Conservation (phyloP, 2,329 filamentous ascomycete genomes). For the Lachnellula suecica region DNA sequence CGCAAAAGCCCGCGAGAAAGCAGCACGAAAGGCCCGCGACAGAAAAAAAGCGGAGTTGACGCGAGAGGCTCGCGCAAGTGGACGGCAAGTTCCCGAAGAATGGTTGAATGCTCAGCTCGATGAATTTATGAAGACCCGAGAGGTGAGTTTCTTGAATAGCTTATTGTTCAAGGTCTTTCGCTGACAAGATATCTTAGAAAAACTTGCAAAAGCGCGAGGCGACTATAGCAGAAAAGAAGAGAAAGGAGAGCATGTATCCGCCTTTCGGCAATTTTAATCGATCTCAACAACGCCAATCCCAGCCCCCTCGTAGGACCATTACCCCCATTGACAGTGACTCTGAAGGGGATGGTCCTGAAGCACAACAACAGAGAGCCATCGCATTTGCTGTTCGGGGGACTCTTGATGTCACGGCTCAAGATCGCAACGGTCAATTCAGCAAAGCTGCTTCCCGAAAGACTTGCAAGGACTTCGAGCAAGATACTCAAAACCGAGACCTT, state of each 20-base stretch:
- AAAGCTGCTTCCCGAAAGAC: background rate
- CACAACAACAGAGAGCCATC: background rate
- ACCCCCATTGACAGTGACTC: background rate
- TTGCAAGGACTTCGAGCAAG: background rate
- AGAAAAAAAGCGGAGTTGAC: slow-evolving; percentile 11
- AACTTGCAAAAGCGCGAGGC: background rate
- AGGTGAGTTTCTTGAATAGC: slow-evolving; percentile 8
- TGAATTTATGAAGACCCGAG: slow-evolving; percentile 15
- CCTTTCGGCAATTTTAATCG: background rate
- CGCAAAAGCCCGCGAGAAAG: background rate
- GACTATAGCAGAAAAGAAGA: background rate
- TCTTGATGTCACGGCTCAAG: background rate
- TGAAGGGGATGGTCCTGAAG: background rate
- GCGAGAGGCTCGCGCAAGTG: slow-evolving; percentile 8
- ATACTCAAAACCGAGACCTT: background rate
- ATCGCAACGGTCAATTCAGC: background rate
- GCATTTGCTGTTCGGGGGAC: background rate
- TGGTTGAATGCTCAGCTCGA: slow-evolving; percentile 13
- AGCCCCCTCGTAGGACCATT: background rate
- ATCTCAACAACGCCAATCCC: background rate
- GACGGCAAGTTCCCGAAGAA: slow-evolving; percentile 5
- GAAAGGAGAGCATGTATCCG: background rate
- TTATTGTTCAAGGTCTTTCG: no score
- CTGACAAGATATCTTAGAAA: background rate
- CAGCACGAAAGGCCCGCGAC: slow-evolving; percentile 7